Base-by-base conservation (phyloP, 306 rosid species). In the Adenanthera pavonina region DNA sequence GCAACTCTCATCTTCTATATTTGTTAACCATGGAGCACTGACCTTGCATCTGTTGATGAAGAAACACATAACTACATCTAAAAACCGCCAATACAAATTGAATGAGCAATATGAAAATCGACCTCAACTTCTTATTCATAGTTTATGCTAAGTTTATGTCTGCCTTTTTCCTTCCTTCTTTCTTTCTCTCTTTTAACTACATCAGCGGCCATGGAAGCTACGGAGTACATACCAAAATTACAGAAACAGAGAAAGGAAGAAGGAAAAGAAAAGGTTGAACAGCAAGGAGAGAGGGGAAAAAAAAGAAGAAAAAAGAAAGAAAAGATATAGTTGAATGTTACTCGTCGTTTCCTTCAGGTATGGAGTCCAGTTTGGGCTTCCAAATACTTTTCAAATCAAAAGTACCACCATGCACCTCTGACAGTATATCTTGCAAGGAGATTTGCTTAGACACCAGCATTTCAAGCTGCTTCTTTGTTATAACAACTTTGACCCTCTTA, bases 271-370 rank as follows among this genome's bases (percentile, higher is more conserved):
- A 76, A 71, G 79, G 8, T 44, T 8, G 67, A 68, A 66, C 79
- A 64, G 17, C 74, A 8, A 25, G 16, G 25, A 59, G 15, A n/a
- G n/a, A n/a, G n/a, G n/a, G n/a, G n/a, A n/a, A n/a, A n/a, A n/a
- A n/a, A n/a, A n/a, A 82, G 35, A 73, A 35, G 47, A 34, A 19
- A 1, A 16, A 17, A 41, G 15, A 54, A 17, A 66, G 1, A 54
- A 34, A 0, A 54, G 59, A 61, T 30, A 10, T 35, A 7, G 30
- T 11, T 59, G 0, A 36, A 78, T 74, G 35, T 38, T 74, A 87
- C 82, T n/a, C n/a, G n/a, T 91, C 88, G 38, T 38, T 73, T 79
- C 54, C 95, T 86, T 94, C 97, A 0, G 94, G 90, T 70, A 94
- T 94, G 52, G 92, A 75, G 10, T 85, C 89, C 48, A 94, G 85